Conservation (phyloP, 768 basidiomycete species). For the Gautieria morchelliformis region DNA sequence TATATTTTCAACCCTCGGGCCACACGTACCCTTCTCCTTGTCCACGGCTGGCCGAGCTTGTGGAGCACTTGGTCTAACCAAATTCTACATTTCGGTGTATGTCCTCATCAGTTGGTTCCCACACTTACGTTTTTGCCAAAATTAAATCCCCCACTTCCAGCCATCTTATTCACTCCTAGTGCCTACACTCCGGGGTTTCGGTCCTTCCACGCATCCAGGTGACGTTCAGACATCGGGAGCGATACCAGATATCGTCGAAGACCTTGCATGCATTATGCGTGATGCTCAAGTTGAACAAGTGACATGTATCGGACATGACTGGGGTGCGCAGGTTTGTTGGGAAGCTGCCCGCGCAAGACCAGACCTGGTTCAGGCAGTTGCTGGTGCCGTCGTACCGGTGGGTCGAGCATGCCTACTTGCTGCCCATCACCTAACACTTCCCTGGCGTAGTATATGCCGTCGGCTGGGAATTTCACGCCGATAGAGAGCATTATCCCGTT, state of each 20-base stretch:
- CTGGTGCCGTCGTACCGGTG: conserved; percentile 55
- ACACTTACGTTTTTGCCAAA: background rate
- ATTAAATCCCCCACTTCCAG: conserved; percentile 21
- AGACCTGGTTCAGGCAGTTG: conserved; percentile 48
- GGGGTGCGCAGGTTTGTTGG: conserved; percentile 61
- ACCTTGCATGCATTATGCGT: conserved; percentile 53
- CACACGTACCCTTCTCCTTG: conserved; percentile 46
- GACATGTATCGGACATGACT: conserved; percentile 67
- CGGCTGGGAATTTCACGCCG: conserved; percentile 38
- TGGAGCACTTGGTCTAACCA: conserved; percentile 72
- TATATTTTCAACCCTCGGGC: conserved; percentile 38
- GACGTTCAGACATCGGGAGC: conserved; percentile 50
- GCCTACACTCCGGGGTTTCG: conserved; percentile 64
- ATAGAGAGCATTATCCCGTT: conserved; percentile 27
- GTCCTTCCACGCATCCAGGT: conserved; percentile 52
- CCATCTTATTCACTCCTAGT: conserved; percentile 50
- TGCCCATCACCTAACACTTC: background rate
- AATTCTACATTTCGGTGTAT: conserved; percentile 54
- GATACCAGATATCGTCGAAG: conserved; percentile 49
- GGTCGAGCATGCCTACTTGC: conserved; percentile 10
- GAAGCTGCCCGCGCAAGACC: conserved; percentile 60
- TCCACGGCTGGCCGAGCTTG: conserved; percentile 72
- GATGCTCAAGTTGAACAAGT: conserved; percentile 38
- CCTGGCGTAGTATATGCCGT: conserved; percentile 44
- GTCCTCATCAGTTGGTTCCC: background rate